Conservation (phyloP, 306 rosid genomes). For the Lablab purpureus region DNA sequence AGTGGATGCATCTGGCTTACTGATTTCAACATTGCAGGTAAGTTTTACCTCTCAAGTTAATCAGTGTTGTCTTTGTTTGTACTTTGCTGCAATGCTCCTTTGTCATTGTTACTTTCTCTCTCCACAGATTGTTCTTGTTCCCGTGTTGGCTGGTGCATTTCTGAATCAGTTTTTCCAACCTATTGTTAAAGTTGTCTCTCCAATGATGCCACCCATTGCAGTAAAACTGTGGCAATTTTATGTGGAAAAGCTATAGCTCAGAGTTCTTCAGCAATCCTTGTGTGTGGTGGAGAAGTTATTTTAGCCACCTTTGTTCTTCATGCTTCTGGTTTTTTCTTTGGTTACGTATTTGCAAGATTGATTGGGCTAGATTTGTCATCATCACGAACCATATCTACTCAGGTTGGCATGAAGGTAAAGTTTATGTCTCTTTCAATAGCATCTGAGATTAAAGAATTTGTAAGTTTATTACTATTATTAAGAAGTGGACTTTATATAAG, state of each 20-base stretch:
- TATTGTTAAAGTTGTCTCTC: constrained; percentile 70
- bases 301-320: constrained; percentile 73
- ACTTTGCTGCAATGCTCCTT: neutral
- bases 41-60: constrained; percentile 1
- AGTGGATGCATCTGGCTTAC: constrained; percentile 77
- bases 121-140: constrained; percentile 85
- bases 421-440: neutral
- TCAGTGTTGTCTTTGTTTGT: neutral
- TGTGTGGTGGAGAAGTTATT: constrained; percentile 72
- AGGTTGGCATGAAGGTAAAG: constrained; percentile 94
- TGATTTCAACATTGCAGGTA: constrained; percentile 79
- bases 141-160: constrained; percentile 81
- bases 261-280: constrained; percentile 77
- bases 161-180: constrained; percentile 83
- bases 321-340: constrained; percentile 80
- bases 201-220: constrained; percentile 85
- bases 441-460: too few species aligned
- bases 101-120: constrained; percentile 15
- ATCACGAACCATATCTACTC: constrained; percentile 81
- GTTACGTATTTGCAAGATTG: constrained; percentile 65
- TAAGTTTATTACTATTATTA: too few species aligned
- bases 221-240: constrained; percentile 83
- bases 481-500: too few species aligned
- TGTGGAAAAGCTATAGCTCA: constrained; percentile 83
- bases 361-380: constrained; percentile 71